Evolutionary conservation across 2,329 filamentous ascomycete species (phyloP), one percentile per base, ranked within the genome.

Genomic region (Biscogniauxia mediterranea): DNA sequence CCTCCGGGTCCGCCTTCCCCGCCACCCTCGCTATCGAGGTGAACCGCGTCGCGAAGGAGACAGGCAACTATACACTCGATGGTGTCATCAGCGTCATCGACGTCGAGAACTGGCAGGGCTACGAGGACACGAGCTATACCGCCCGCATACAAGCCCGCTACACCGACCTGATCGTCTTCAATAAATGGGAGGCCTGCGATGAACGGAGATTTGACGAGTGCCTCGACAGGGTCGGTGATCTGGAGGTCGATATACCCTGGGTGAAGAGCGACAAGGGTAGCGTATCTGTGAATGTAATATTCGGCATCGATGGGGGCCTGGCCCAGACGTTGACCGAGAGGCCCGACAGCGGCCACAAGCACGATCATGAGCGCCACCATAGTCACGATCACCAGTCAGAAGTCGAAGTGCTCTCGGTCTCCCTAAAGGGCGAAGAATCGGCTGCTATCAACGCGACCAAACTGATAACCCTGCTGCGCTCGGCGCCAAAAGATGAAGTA

Each of bases 101-200:
- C 71, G 93, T 96, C 11, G 93, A 97, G 83, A 97, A 97, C 73
- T 97, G 93, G 93, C 80, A 87, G 70, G 93, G 93, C 0, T 97
- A 97, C 72, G 92, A 95, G 69, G 93, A 96, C 75, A 96, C 91
- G 23, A 92, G 89, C 61, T 94, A 91, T 72, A 97, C 93, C 60
- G 93, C 93, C 6, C 89, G 90, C 72, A 81, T 97, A 67, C 93
- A 97, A 81, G 93, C 93, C 3, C 82, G 86, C 64, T 97, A 96
- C 75, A 97, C 93, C 11, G 93, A 97, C 76, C 74, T 97, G 64
- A 89, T 97, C 63, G 87, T 97, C 17, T 89, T 96, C 70, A 97
- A 97, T 75, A 97, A 97, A 79, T 96, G 92, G 91, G 93, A 97
- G 77, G 71, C 76, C 5, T 89, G 89, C 9, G 83, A 84, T 56